Conservation (phyloP, 768 basidiomycete genomes). For the Rhizopogon vulgaris region DNA sequence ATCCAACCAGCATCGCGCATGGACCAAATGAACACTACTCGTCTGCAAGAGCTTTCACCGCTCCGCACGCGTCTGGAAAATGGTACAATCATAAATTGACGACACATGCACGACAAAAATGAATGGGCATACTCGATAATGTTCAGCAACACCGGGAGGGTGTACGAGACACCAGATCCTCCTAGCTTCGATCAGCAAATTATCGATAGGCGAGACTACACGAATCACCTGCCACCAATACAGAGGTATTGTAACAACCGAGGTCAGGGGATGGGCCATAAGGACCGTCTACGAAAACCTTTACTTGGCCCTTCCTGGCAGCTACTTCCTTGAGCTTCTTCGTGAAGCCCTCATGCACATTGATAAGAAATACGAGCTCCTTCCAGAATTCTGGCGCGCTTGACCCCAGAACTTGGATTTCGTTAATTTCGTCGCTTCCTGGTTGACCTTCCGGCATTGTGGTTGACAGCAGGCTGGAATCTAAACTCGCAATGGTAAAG, state of each 20-base stretch:
- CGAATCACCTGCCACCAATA: constrained; percentile 43
- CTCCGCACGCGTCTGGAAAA: constrained; percentile 16
- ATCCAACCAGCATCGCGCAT: constrained; percentile 39
- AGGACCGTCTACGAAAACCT: constrained; percentile 55
- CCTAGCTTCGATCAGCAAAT: constrained; percentile 20
- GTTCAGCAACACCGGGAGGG: constrained; percentile 38
- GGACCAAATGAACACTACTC: constrained; percentile 48
- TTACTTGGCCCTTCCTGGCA: constrained; percentile 24
- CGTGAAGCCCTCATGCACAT: constrained; percentile 57
- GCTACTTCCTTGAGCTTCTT: constrained; percentile 35
- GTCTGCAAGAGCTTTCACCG: constrained; percentile 16
- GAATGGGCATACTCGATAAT: constrained; percentile 28
- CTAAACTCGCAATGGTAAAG: constrained; percentile 50
- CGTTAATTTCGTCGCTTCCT: too few relatives aligned
- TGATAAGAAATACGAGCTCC: constrained; percentile 52
- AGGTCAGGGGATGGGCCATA: constrained; percentile 43
- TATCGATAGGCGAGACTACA: too few relatives aligned
- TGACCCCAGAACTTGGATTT: not conserved
- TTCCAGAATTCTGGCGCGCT: constrained; percentile 20
- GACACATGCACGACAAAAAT: too few relatives aligned
- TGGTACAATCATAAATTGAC: not conserved
- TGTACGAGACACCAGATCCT: constrained; percentile 45
- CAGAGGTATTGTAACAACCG: constrained; percentile 35
- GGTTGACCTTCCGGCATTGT: not conserved
- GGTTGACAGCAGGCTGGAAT: constrained; percentile 16